Evolutionary conservation across 306 rosid genomes (phyloP).

Genomic region (Malus sieversii): DNA sequence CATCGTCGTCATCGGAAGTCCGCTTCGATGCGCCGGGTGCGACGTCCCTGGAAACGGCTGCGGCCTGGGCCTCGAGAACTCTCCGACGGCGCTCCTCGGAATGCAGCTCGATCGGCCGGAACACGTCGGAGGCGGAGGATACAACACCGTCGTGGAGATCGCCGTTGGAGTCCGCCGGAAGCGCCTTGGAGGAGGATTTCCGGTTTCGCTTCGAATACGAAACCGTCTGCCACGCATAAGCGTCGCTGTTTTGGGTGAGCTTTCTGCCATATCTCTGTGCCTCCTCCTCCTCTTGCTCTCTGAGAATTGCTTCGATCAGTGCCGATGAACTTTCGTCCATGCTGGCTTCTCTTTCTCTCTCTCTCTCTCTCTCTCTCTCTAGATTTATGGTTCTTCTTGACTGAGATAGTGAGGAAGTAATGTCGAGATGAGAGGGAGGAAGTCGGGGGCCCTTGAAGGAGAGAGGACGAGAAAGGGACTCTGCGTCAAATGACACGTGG

Average conservation of each 20-base stretch:
- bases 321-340: conserved; percentile 62
- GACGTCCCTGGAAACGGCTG: not conserved
- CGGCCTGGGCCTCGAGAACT: conserved; percentile 24
- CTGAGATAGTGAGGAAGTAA: not conserved
- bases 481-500: conserved; percentile 27
- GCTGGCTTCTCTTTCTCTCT: not conserved
- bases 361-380: not conserved
- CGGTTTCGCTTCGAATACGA: conserved; percentile 45
- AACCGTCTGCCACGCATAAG: conserved; percentile 48
- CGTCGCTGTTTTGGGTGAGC: not conserved
- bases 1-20: conserved; percentile 32
- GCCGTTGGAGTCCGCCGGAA: not conserved
- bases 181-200: conserved; percentile 12
- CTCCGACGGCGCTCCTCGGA: conserved; percentile 45
- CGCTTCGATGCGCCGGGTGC: conserved; percentile 29
- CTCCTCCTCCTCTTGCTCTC: conserved; percentile 39
- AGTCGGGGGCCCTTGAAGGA: not conserved
- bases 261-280: conserved; percentile 6
- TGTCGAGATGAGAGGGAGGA: not conserved
- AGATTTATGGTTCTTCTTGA: not conserved
- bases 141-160: not conserved
- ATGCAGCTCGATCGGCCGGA: conserved; percentile 38
- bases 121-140: conserved; percentile 22
- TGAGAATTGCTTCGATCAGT: conserved; percentile 48
- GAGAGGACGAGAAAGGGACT: conserved; percentile 2